A percentile compares a stretch with the other conserved stretches of the same genome.
Evolutionary conservation across 306 rosid genomes (phyloP).

Genomic region (Vicia villosa): DNA sequence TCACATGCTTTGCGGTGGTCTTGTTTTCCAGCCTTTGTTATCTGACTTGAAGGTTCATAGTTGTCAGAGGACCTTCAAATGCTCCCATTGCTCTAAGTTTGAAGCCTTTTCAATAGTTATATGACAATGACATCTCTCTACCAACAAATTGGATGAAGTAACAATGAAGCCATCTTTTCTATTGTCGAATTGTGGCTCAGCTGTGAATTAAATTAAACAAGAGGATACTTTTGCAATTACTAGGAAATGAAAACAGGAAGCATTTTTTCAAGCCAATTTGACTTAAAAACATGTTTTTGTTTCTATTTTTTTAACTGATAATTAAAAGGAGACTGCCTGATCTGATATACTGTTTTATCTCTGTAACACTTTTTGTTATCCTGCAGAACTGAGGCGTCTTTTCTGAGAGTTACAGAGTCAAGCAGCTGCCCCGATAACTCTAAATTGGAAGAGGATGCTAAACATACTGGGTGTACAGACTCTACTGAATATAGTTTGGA

Average conservation of each 20-base stretch:
- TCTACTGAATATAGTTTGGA: constrained; percentile 42
- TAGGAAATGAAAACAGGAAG: not conserved
- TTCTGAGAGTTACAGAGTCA: constrained; percentile 59
- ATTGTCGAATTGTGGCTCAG: not conserved
- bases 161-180: not conserved
- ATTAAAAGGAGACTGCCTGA: not conserved
- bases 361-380: constrained; percentile 34
- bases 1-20: not conserved
- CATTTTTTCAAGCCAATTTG: not conserved
- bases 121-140: not conserved
- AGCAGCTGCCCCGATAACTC: constrained; percentile 42
- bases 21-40: not conserved
- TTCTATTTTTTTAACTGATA: not conserved
- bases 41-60: not conserved
- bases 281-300: not conserved
- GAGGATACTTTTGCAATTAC: not conserved
- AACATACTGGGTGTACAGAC: constrained; percentile 40
- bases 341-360: not conserved
- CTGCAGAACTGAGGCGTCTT: constrained; percentile 85
- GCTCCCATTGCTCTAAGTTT: not conserved
- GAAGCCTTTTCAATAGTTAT: not conserved
- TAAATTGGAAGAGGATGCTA: constrained; percentile 40
- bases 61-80: not conserved
- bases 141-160: not conserved
- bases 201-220: not conserved